Evolutionary conservation across 2,329 filamentous ascomycete genomes (phyloP), one percentile per base, ranked within the genome.

Genomic region (Colletotrichum noveboracense): DNA sequence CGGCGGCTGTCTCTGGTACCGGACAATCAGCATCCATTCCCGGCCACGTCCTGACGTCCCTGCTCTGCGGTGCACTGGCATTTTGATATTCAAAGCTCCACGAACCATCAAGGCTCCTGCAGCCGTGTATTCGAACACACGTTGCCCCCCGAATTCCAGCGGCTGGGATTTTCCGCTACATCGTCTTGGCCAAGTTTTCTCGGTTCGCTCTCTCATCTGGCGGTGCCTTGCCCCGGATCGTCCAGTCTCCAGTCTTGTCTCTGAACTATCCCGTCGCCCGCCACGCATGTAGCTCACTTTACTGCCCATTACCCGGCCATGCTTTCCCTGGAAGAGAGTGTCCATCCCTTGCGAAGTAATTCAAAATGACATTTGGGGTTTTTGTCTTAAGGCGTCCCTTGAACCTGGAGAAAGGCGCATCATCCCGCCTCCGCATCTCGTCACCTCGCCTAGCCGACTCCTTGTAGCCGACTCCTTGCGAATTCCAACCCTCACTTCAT

Each of bases 1-100:
- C 43, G 56, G 68, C 36, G 43, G 43, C 43, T 38, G 28, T 56
- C 32, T 24, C 38, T 52, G 62, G 55, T 56, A 34, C 55, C 24
- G 65, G 56, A 73, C 65, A 73, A 38, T 73, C 70, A 55, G 36
- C 65, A 24, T 38, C 66, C 70, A 73, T 73, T 73, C 70, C 65
- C 65, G 24, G 38, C 36, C 16, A 26, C 34, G 64, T 52, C 28
- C n/a, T 28, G 58, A 65, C 28, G 66, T 34, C 28, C 34, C 21
- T 61, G 56, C 24, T 62, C 21, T 48, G 21, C 34, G 18, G 18
- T 48, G 67, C 67, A 67, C 68, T 72, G 68, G 72, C 62, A 75
- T 64, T 58, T 32, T 24, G 12, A 32, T 58, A 71, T 62, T 32
- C 38, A 32, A 52, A 58, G 48, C 60, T 30, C 21, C 12, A n/a